Base-by-base conservation (phyloP, 176 grass and related monocot species). In the Musa schizocarpa region DNA sequence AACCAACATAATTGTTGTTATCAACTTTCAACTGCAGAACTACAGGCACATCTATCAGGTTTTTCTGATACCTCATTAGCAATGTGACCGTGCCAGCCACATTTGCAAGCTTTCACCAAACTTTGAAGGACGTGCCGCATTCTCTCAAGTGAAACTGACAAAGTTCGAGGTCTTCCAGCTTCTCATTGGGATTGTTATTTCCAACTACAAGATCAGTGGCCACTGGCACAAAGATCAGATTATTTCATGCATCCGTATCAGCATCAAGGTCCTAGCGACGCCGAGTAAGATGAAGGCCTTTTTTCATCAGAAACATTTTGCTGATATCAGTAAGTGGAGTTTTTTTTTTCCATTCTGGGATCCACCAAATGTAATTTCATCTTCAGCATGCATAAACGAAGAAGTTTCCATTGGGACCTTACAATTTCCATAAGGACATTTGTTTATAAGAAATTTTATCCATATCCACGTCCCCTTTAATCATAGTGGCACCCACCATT, bases 191-290 rank as follows among this genome's bases (percentile, higher is more conserved):
- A 55, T 59, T 52, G 55, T 62, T 21, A 71, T 71, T 69, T 79
- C 50, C 53, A 71, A 51, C 12, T 1, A 23, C 74, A 54, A 59
- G 26, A 76, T 67, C 81, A 82, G 80, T 61, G 48, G 63, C 67
- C 66, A 68, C 53, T 76, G 58, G 76, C 63, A 65, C 70, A 74
- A 23, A 63, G 78, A 78, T 68, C 52, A 13, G 29, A 34, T 69
- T 66, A n/a, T 86, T 88, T 88, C 95, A 99, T 81, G 71, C 82
- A 53, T 93, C 94, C 94, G 90, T 98, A 48, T 74, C 82, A 77
- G 88, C 79, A 20, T 99, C 94, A 80, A 99, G 86, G 89, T 99
- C 95, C 95, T 91, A 99, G 34, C 91, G 88, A 84, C 89, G 74
- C 69, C 91, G 85, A 76, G 76, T 86, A 87, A 77, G 82, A 66